Evolutionary conservation across 2,329 filamentous ascomycete genomes (phyloP).

Genomic region (Emydomyces testavorans): DNA sequence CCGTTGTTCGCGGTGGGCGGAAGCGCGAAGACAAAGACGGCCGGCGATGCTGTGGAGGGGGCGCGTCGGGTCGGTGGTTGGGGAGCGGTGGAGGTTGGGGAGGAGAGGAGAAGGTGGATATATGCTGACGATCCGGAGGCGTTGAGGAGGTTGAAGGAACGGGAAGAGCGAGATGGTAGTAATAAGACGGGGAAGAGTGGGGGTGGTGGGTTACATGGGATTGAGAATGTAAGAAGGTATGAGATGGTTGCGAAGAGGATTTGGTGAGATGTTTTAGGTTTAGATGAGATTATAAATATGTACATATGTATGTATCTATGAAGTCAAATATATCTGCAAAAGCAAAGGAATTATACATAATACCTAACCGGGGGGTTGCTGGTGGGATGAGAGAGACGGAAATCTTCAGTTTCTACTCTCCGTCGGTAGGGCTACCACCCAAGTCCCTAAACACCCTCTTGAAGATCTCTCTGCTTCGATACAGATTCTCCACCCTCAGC

Average conservation of each 20-base stretch:
- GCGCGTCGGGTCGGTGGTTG: constrained; percentile 69
- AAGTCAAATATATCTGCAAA: no score
- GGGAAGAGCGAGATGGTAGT: constrained; percentile 49
- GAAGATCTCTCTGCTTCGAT: constrained; percentile 88
- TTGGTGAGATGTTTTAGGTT: constrained; percentile 48
- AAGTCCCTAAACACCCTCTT: constrained; percentile 67
- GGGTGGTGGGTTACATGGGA: constrained; percentile 44
- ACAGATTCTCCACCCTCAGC: constrained; percentile 73
- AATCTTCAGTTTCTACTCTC: not conserved
- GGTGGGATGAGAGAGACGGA: not conserved
- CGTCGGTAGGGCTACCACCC: constrained; percentile 19
- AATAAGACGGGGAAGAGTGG: constrained; percentile 45
- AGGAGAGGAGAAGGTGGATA: constrained; percentile 75
- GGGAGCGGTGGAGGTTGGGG: constrained; percentile 76
- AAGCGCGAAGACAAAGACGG: constrained; percentile 30
- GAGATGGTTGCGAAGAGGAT: constrained; percentile 96
- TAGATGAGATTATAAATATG: not conserved
- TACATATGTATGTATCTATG: not conserved
- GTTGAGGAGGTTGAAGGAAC: constrained; percentile 50
- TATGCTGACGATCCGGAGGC: constrained; percentile 74
- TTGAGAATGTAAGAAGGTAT: constrained; percentile 63
- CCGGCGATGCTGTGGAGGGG: constrained; percentile 49
- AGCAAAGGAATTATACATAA: not conserved
- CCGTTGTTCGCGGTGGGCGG: constrained; percentile 26
- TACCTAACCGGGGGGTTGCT: no score